Percentiles rank a stretch among this genome's conserved stretches.
These are phyloP conservation scores for Chaetomium cochliodes DNA, from an alignment of 495 filamentous ascomycete genomes.

Conservation along the genomic window DNA sequence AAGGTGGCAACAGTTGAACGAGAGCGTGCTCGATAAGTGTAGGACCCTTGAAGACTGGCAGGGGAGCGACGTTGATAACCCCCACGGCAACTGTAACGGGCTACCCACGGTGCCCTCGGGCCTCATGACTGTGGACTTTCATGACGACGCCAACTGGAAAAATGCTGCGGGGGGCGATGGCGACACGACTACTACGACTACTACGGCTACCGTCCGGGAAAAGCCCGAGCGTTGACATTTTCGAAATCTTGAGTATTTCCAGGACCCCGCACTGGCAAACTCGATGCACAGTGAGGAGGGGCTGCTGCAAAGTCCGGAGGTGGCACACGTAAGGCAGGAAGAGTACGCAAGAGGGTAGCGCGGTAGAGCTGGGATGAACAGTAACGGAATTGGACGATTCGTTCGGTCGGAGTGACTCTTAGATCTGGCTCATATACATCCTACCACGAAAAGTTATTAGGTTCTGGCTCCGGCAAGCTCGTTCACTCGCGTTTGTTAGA, in stretches of 20 bases:
- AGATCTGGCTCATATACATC: too few relatives aligned
- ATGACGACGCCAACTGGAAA: constrained; percentile 16
- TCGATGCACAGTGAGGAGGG: background rate
- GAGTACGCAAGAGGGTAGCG: background rate
- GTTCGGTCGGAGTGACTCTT: too few relatives aligned
- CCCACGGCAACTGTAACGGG: background rate
- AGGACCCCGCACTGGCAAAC: background rate
- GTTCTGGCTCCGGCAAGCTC: too few relatives aligned
- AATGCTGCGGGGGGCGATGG: background rate
- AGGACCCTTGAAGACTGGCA: constrained; percentile 16
- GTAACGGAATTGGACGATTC: background rate
- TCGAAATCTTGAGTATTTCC: background rate
- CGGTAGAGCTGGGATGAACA: background rate
- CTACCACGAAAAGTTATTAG: too few relatives aligned
- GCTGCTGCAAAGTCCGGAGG: background rate
- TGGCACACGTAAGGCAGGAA: background rate
- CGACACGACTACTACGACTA: background rate
- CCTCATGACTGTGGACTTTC: constrained; percentile 24
- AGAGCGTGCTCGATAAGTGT: constrained; percentile 20
- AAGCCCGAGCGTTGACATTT: background rate
- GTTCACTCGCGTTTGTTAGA: too few relatives aligned
- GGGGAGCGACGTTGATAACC: constrained; percentile 1
- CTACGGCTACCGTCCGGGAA: background rate
- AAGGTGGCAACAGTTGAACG: constrained; percentile 6
- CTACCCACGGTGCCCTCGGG: constrained; percentile 15